A percentile compares a stretch with the other conserved stretches of the same genome.
Evolutionary conservation across 73 alveolate species (phyloP).

Genomic region (Tetrahymena borealis): DNA sequence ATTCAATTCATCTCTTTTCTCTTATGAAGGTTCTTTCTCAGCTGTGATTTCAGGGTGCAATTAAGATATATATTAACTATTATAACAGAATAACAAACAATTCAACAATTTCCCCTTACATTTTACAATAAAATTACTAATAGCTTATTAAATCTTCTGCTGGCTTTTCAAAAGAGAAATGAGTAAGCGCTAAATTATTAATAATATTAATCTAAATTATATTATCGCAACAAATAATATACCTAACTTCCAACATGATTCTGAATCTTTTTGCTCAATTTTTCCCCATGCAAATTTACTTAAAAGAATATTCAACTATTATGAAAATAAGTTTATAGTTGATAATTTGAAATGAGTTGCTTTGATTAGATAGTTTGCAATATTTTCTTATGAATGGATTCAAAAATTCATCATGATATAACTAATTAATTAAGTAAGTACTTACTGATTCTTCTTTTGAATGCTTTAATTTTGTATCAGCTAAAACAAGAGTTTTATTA

Average conservation of each 20-base stretch:
- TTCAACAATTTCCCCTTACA: background rate
- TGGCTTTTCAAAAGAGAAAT: slow-evolving; percentile 40
- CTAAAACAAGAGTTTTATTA: slow-evolving; percentile 67
- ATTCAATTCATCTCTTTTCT: background rate
- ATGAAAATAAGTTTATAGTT: background rate
- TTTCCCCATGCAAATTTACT: slow-evolving; percentile 73
- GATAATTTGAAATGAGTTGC: background rate
- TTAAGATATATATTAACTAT: slow-evolving; percentile 5
- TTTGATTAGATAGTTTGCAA: too few relatives aligned
- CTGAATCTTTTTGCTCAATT: slow-evolving; percentile 60
- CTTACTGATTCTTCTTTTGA: slow-evolving; percentile 48
- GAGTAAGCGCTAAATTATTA: slow-evolving; percentile 46
- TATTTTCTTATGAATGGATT: too few relatives aligned
- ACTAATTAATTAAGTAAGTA: background rate
- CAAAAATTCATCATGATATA: background rate
- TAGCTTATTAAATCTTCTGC: slow-evolving; percentile 60
- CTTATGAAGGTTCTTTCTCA: slow-evolving; percentile 28
- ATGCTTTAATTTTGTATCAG: slow-evolving; percentile 50
- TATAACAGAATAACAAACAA: background rate
- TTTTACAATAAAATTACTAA: slow-evolving; percentile 1
- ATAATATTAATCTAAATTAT: background rate
- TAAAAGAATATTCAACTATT: slow-evolving; percentile 51
- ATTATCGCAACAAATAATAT: too few relatives aligned
- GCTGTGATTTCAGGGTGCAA: slow-evolving; percentile 14
- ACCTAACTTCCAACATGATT: slow-evolving; percentile 19